Conservation (phyloP, 768 basidiomycete genomes). For the Trametes maxima region DNA sequence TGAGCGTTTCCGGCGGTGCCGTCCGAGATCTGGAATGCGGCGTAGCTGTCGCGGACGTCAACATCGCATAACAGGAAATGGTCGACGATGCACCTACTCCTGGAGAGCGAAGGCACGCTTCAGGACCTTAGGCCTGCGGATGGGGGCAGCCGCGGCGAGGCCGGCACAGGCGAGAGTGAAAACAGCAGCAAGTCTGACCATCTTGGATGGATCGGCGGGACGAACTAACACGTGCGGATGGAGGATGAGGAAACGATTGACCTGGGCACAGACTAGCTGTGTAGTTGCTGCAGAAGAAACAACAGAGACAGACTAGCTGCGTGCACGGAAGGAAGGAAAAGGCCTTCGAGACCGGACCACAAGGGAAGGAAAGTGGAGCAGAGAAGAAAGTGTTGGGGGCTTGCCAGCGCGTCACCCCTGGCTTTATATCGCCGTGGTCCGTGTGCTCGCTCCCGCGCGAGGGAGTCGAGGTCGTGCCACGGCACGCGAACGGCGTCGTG, state of each 20-base stretch:
- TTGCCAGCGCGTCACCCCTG: neutral
- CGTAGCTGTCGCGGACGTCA: constrained; percentile 33
- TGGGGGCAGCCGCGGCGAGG: constrained; percentile 14
- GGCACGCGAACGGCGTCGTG: neutral
- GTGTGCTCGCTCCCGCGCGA: neutral
- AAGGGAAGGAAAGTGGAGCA: constrained; percentile 24
- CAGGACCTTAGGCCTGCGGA: constrained; percentile 1
- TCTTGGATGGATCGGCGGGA: neutral
- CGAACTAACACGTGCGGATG: neutral
- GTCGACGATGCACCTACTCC: neutral
- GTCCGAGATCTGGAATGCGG: constrained; percentile 44
- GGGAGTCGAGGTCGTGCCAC: neutral
- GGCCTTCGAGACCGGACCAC: constrained; percentile 27
- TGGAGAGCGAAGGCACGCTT: constrained; percentile 17
- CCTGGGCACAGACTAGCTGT: constrained; percentile 24
- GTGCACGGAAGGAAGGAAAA: constrained; percentile 19
- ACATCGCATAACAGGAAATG: neutral
- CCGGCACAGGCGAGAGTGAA: constrained; percentile 10
- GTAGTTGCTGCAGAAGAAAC: constrained; percentile 22
- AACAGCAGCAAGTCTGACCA: constrained; percentile 19
- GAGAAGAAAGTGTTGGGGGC: constrained; percentile 15
- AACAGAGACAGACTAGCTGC: constrained; percentile 27
- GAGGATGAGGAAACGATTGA: neutral
- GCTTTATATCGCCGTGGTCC: constrained; percentile 5
- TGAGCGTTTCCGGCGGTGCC: constrained; percentile 40